Conservation (phyloP, 495 filamentous ascomycete genomes). For the Penicillium nucicola region DNA sequence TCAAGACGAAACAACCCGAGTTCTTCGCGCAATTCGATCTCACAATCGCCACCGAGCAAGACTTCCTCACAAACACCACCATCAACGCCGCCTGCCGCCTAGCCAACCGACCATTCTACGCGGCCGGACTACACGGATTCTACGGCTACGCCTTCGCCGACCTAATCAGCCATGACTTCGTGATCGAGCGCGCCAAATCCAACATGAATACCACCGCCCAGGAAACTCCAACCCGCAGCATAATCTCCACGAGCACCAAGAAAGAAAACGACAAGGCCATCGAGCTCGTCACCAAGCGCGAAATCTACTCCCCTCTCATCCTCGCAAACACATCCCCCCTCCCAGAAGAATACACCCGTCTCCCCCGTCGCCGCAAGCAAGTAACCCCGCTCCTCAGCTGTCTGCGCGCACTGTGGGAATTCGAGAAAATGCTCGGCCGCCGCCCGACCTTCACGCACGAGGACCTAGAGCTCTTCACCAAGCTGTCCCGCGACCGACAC, state of each 20-base stretch:
- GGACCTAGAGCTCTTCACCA: constrained; percentile 71
- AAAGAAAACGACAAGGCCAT: constrained; percentile 69
- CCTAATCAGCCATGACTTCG: constrained; percentile 80
- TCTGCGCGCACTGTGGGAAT: constrained; percentile 81
- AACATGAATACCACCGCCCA: constrained; percentile 65
- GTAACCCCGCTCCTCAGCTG: constrained; percentile 80
- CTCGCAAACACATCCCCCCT: constrained; percentile 74
- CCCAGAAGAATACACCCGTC: constrained; percentile 63
- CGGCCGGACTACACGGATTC: constrained; percentile 80
- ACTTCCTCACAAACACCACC: constrained; percentile 63
- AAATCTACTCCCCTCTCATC: constrained; percentile 78
- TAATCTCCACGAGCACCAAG: constrained; percentile 68
- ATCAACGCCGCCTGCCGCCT: constrained; percentile 84
- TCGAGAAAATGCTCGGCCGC: constrained; percentile 50
- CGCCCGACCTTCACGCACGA: constrained; percentile 54
- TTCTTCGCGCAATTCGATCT: constrained; percentile 81
- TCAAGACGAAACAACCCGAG: constrained; percentile 58
- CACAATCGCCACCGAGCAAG: constrained; percentile 87
- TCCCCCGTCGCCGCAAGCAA: constrained; percentile 63
- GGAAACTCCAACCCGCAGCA: constrained; percentile 75
- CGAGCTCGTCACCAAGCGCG: constrained; percentile 90
- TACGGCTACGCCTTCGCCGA: constrained; percentile 96
- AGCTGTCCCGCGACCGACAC: constrained; percentile 70
- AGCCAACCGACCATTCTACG: constrained; percentile 78
- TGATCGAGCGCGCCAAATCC: constrained; percentile 78